Base-by-base conservation (phyloP, 1,284 basidiomycete genomes). In the Malassezia sp. region DNA sequence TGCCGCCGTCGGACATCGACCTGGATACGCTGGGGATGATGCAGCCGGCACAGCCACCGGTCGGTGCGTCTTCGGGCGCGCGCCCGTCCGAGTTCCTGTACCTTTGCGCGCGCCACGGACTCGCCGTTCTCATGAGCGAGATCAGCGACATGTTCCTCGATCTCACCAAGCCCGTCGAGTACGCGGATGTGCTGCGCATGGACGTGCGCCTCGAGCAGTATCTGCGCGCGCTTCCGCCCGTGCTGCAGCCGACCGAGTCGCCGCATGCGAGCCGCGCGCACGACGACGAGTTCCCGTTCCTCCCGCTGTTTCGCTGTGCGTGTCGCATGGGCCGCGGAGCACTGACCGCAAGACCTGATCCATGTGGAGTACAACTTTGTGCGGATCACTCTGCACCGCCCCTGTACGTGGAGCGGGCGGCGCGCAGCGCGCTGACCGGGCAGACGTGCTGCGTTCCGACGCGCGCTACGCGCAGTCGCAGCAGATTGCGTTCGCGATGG, bases 101-200 rank as follows among this genome's bases (percentile, higher is more conserved):
- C 69, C 80, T 88, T 45, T 87, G 91, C 53, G 76, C 95, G 27
- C 78, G 89, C 27, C 84, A 90, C 62, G 77, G 79, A 36, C 76
- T 95, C 15, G 83, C 85, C 15, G 75, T 76, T 36, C 84, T 91
- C 51, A 90, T 90, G 53, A 90, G 89, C 21, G 80, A 81, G 33
- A 88, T 95, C 61, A 87, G 88, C 36, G 88, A 91, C 63, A 86
- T 91, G 71, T 95, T 90, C 72, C 90, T 95, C 71, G 84, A 87
- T 72, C 81, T 91, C 17, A 78, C 82, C 45, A 79, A 47, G 31
- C 56, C 59, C 3, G 83, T 82, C 40, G 83, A 85, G 61, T 93
- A 93, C 67, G 78, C 80, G 11, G 87, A 93, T 61, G 85, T 90
- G 29, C 72, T 85, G 32, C 73, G 76, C 1, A 75, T 95, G 38